Percentiles rank a stretch among this genome's conserved stretches.
Evolutionary conservation across 2,329 filamentous ascomycete species (phyloP).

Genomic region (Niveomyces coronatus): DNA sequence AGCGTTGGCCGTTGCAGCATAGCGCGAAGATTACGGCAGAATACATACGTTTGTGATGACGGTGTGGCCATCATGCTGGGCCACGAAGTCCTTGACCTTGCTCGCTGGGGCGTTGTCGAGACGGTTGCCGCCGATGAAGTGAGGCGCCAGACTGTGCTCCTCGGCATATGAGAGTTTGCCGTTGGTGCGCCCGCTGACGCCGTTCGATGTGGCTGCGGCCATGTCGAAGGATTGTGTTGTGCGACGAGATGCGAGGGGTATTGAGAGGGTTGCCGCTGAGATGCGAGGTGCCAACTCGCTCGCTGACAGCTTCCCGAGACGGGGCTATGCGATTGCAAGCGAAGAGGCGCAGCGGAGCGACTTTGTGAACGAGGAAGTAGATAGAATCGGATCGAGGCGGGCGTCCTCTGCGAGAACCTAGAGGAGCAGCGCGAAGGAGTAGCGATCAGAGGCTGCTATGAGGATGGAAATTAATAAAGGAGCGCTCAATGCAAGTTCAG

Average conservation of each 20-base stretch:
- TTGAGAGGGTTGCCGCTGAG: no score
- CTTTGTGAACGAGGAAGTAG: no score
- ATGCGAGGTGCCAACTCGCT: constrained; percentile 4
- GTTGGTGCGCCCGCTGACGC: constrained; percentile 39
- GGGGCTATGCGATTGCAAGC: no score
- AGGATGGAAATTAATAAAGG: no score
- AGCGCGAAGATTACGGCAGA: no score
- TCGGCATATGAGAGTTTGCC: constrained; percentile 61
- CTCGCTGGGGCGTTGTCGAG: constrained; percentile 71
- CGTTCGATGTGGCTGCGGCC: constrained; percentile 35
- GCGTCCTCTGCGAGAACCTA: no score
- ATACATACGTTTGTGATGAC: constrained; percentile 82
- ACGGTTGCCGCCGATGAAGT: constrained; percentile 95
- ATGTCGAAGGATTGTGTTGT: constrained; percentile 29
- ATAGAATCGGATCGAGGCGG: no score
- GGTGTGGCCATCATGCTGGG: constrained; percentile 81
- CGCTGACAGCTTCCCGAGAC: constrained; percentile 7
- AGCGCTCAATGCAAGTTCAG: no score
- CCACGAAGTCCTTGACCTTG: constrained; percentile 93
- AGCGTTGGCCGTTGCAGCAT: no score
- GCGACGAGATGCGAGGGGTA: constrained; percentile 10
- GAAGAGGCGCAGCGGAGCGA: no score
- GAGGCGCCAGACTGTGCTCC: constrained; percentile 72
- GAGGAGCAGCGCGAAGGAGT: no score
- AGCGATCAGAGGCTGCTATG: no score